A percentile compares a stretch with the other conserved stretches of the same genome.
Conservation (phyloP, 2,329 filamentous ascomycete genomes). For the Trichoderma hamatum region DNA sequence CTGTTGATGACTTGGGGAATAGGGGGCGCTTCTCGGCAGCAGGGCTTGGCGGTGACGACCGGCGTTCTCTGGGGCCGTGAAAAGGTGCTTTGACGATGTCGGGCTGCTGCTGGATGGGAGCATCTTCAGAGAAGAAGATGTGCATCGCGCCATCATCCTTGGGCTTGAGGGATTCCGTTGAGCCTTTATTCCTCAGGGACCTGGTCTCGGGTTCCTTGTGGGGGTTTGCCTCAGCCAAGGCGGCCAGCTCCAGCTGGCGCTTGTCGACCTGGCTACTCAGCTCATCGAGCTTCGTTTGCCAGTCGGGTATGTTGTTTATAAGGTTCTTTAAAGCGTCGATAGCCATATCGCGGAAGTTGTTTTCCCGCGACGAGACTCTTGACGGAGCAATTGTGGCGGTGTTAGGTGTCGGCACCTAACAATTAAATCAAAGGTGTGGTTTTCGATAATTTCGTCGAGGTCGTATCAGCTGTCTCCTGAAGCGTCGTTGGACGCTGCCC, state of each 20-base stretch:
- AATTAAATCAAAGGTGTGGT: background rate
- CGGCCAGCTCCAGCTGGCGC: conserved; percentile 63
- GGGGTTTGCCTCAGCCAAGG: conserved; percentile 42
- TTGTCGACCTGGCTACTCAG: conserved; percentile 63
- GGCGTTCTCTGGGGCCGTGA: conserved; percentile 13
- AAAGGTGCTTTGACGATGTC: background rate
- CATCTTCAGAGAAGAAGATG: conserved; percentile 30
- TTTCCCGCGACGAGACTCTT: conserved; percentile 37
- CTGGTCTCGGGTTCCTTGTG: conserved; percentile 39
- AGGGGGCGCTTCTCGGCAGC: conserved; percentile 29
- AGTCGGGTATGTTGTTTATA: conserved; percentile 60
- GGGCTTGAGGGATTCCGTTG: conserved; percentile 57
- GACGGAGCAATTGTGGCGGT: conserved; percentile 32
- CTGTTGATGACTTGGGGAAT: conserved; percentile 50
- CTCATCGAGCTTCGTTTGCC: conserved; percentile 61
- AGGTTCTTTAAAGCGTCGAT: conserved; percentile 62
- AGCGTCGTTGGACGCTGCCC: conserved; percentile 10
- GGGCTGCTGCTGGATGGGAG: background rate
- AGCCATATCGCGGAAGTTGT: conserved; percentile 43
- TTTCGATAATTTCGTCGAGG: background rate
- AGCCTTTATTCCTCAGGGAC: conserved; percentile 55
- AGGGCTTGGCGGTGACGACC: conserved; percentile 25
- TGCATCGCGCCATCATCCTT: conserved; percentile 47
- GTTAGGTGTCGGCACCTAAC: conserved; percentile 41
- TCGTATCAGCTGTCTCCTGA: background rate